These are phyloP conservation scores for Cladosporium cucumerinum DNA, from an alignment of 2,329 filamentous ascomycete genomes.

Conservation along the genomic window DNA sequence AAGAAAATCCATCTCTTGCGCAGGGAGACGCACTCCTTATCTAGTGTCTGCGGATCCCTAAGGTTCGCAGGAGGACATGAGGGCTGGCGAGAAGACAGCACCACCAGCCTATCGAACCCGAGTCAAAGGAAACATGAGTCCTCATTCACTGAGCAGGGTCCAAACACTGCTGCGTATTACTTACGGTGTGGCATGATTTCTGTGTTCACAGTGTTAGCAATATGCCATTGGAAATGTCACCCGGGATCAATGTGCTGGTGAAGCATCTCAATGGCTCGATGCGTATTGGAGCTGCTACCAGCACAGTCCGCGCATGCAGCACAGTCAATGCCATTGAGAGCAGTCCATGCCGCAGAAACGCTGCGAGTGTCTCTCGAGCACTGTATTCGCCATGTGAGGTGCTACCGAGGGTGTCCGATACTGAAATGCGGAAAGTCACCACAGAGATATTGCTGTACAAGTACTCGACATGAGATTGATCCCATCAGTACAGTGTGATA, in stretches of 20 bases:
- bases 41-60: not conserved
- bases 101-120: not conserved
- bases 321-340: not conserved
- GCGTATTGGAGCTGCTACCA: not conserved
- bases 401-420: not conserved
- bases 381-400: not conserved
- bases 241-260: not conserved
- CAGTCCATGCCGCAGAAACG: not conserved
- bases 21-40: not conserved
- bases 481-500: not conserved
- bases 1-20: not conserved
- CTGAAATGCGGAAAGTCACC: not conserved
- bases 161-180: not conserved
- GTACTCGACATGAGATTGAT: not conserved
- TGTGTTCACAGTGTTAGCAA: not conserved
- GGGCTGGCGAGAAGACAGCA: not conserved
- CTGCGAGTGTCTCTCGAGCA: not conserved
- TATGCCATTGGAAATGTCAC: not conserved
- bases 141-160: not conserved
- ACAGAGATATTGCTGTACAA: not conserved
- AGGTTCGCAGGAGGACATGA: slow-evolving; percentile 2
- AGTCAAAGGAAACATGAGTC: not conserved
- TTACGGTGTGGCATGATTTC: not conserved
- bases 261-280: not conserved
- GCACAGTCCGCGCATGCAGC: not conserved